Evolutionary conservation across 768 basidiomycete species (phyloP), one percentile per base, ranked within the genome.

Genomic region (Rhodotorula babjevae): DNA sequence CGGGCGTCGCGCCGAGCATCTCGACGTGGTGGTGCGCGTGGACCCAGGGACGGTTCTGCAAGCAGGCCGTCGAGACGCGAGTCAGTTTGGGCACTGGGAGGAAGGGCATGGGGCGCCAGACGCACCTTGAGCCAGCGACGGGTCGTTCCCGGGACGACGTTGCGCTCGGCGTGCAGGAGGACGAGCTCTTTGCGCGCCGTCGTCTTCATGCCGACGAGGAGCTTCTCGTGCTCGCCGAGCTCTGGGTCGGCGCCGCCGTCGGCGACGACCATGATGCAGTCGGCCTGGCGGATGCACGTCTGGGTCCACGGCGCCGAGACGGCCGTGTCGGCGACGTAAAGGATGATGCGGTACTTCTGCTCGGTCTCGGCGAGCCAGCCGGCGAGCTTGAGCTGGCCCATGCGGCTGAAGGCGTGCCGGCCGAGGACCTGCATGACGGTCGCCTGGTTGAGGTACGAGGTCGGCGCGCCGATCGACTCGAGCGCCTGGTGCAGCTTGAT

Each of bases 131-230:
- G 84, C 95, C 96, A 99, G 80, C 91, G 90, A 55, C 95, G 86
- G 50, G 96, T 99, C 16, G 91, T 93, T 6, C 95, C 95, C 8
- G 93, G 89, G 16, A 86, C 83, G 8, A 98, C 91, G 31, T 88
- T 88, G 52, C 93, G 88, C 79, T 96, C 92, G 5, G 93, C 89
- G 78, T 99, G 96, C 18, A 99, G 84, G 10, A 99, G 84, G 10
- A 99, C 89, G 40, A 99, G 86, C 80, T 99, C 96, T 81, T 98
- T 98, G 66, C 96, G 84, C n/a, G 95, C 96, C 0, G 95, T 98
- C 0, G 95, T 97, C 83, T 98, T 98, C 85, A 93, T 90, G 2
- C 93, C 93, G 55, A 97, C 84, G 31, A 99, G 82, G 8, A 98
- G 83, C 65, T 94, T 87, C 80, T 99, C 94, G 78, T 93, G 98